A percentile compares a stretch with the other conserved stretches of the same genome.
Evolutionary conservation across 2,329 filamentous ascomycete genomes (phyloP).

Genomic region (Sporothrix brunneoviolacea): DNA sequence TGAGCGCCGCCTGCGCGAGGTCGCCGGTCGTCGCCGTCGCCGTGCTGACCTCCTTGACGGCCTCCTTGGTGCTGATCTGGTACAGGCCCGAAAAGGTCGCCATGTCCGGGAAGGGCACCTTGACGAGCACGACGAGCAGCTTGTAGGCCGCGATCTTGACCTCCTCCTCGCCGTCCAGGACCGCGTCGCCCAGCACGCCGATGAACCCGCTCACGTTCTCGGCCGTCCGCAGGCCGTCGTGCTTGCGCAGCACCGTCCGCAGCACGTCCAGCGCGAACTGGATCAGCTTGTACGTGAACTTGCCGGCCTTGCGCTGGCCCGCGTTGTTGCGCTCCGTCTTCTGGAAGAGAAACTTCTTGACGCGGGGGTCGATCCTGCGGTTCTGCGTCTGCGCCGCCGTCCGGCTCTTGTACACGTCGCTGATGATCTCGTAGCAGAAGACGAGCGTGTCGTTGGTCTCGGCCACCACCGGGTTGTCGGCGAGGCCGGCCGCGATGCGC

Average conservation of each 20-base stretch:
- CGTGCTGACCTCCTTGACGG: slow-evolving; percentile 70
- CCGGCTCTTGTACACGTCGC: slow-evolving; percentile 68
- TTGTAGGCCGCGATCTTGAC: slow-evolving; percentile 84
- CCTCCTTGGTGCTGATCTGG: slow-evolving; percentile 78
- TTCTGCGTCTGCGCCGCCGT: slow-evolving; percentile 20
- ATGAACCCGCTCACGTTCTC: slow-evolving; percentile 79
- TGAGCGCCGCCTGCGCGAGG: slow-evolving; percentile 78
- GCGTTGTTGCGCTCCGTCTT: slow-evolving; percentile 69
- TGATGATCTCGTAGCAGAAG: slow-evolving; percentile 91
- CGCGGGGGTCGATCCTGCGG: slow-evolving; percentile 47
- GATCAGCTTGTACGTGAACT: slow-evolving; percentile 79
- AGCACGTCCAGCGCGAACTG: slow-evolving; percentile 85
- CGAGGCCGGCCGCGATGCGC: slow-evolving; percentile 73
- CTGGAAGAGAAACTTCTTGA: slow-evolving; percentile 72
- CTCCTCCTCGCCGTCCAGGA: slow-evolving; percentile 82
- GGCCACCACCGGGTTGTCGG: slow-evolving; percentile 67
- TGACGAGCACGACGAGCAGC: slow-evolving; percentile 76
- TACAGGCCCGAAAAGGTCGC: slow-evolving; percentile 52
- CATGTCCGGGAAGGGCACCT: slow-evolving; percentile 64
- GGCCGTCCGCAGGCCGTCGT: slow-evolving; percentile 71
- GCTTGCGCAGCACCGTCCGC: slow-evolving; percentile 77
- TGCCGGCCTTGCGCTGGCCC: slow-evolving; percentile 60
- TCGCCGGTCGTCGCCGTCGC: slow-evolving; percentile 76
- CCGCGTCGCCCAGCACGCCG: slow-evolving; percentile 78
- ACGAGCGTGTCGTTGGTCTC: slow-evolving; percentile 77